Percentiles rank a stretch among this genome's conserved stretches.
phyloP scores from a whole-genome alignment of 129 eudicot genomes.

The Centrapalus pauciflorus region DNA sequence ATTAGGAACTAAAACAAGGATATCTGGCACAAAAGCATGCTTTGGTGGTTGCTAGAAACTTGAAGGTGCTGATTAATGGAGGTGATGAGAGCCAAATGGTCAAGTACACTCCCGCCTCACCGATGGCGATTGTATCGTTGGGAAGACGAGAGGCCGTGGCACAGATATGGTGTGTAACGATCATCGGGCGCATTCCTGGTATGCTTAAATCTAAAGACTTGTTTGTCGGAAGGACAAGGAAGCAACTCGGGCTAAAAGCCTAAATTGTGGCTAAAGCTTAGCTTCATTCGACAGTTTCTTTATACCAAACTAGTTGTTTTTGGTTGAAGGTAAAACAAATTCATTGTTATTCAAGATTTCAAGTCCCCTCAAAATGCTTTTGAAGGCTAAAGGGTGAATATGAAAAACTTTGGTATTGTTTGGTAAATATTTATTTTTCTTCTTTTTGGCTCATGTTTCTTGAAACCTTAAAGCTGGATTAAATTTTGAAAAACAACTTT shows the following conservation, averaged over 20 bases:
- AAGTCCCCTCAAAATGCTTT: no score
- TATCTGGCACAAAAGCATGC: conserved; percentile 60
- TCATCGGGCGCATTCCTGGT: conserved; percentile 59
- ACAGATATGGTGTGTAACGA: conserved; percentile 40
- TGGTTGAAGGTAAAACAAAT: not conserved
- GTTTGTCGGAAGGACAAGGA: conserved; percentile 65
- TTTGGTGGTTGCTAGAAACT: conserved; percentile 41
- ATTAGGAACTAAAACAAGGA: conserved; percentile 79
- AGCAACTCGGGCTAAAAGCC: conserved; percentile 49
- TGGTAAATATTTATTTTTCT: not conserved
- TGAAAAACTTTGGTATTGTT: not conserved
- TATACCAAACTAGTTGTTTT: conserved; percentile 5
- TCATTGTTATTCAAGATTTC: no score
- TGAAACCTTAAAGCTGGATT: not conserved
- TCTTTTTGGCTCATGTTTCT: not conserved
- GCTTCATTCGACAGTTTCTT: not conserved
- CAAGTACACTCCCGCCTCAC: conserved; percentile 41
- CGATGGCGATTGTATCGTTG: conserved; percentile 56
- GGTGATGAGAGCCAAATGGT: conserved; percentile 31
- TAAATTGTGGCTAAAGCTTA: not conserved
- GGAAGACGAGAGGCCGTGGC: conserved; percentile 57
- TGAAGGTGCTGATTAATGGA: conserved; percentile 42
- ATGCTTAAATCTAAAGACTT: conserved; percentile 68
- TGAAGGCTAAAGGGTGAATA: not conserved
- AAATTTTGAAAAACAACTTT: not conserved